These are phyloP conservation scores for Dioscorea zingiberensis DNA, from an alignment of 106 monocot genomes.

Conservation along the genomic window DNA sequence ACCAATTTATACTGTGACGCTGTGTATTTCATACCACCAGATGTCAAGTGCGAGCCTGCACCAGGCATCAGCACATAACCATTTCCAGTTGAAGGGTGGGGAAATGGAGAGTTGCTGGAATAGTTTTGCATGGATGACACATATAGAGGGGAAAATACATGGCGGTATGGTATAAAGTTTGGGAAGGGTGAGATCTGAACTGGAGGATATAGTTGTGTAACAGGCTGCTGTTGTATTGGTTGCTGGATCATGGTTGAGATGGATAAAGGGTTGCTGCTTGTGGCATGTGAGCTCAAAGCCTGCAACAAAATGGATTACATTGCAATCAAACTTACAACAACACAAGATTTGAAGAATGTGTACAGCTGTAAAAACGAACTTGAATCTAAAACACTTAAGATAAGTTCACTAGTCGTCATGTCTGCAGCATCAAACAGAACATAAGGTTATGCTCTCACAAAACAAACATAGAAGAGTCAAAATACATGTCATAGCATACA, in stretches of 20 bases:
- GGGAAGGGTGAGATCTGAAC: slow-evolving; percentile 70
- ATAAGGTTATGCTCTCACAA: no score
- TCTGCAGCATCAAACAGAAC: no score
- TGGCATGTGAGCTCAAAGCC: slow-evolving; percentile 32
- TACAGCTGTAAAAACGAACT: no score
- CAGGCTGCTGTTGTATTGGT: slow-evolving; percentile 42
- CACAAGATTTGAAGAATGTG: no score
- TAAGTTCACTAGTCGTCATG: no score
- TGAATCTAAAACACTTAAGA: no score
- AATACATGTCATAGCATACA: no score
- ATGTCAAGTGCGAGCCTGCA: slow-evolving; percentile 45
- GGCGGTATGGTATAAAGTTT: slow-evolving; percentile 82
- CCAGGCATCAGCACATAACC: slow-evolving; percentile 72
- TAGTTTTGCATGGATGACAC: slow-evolving; percentile 85
- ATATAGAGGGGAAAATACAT: slow-evolving; percentile 72
- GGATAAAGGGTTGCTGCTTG: slow-evolving; percentile 26
- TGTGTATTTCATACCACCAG: slow-evolving; percentile 61
- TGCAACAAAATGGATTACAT: slow-evolving; percentile 11
- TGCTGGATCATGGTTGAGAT: slow-evolving; percentile 21
- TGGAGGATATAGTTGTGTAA: slow-evolving; percentile 73
- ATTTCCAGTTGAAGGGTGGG: slow-evolving; percentile 57
- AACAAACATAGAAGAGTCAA: no score
- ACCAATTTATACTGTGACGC: slow-evolving; percentile 73
- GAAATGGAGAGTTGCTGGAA: slow-evolving; percentile 52
- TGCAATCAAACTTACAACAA: not conserved